Base-by-base conservation (phyloP, 345 rosid species). In the Stellera chamaejasme region DNA sequence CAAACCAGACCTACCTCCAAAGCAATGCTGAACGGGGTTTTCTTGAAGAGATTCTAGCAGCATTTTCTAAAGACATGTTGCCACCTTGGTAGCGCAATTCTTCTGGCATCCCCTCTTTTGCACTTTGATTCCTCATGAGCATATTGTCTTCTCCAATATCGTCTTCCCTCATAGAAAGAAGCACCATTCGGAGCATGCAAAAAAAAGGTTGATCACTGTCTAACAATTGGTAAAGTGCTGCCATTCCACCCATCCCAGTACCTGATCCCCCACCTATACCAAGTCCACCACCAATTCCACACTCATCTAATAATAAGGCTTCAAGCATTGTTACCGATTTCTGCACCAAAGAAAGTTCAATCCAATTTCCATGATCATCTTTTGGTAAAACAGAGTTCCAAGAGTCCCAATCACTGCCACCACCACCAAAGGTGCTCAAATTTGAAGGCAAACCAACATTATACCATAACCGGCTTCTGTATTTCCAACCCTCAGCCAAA, bases 201-300 rank as follows among this genome's bases (percentile, higher is more conserved):
- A 94, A 73, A 75, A 94, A 94, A 43, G 99, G 99, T 69, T 94
- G 99, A 69, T 94, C 99, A 65, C 99, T 94, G 70, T 94, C 99
- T 67, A 94, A 68, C 51, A 90, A 72, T 69, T 94, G 99, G 78
- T 90, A 94, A 52, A 94, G 88, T 47, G 94, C 86, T 36, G 96
- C 72, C 99, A 94, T 90, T 62, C 97, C 99, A 73, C 99, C 99
- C 99, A 94, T 94, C 61, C 99, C 99, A 67, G 99, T 94, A 70
- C 99, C 99, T 28, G 99, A 94, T 70, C 97, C 99, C 62, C 96
- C 96, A 56, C 99, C 97, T 52, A 94, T 94, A 60, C 97, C 99
- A 67, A 94, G 97, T 67, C 99, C 99, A 63, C 99, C 97, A 64
- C 99, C 99, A 59, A 94, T 92, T 64, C 99, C 96, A 60, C 96